Evolutionary conservation across 768 basidiomycete species (phyloP).

Genomic region (Dioszegia aurantiaca): DNA sequence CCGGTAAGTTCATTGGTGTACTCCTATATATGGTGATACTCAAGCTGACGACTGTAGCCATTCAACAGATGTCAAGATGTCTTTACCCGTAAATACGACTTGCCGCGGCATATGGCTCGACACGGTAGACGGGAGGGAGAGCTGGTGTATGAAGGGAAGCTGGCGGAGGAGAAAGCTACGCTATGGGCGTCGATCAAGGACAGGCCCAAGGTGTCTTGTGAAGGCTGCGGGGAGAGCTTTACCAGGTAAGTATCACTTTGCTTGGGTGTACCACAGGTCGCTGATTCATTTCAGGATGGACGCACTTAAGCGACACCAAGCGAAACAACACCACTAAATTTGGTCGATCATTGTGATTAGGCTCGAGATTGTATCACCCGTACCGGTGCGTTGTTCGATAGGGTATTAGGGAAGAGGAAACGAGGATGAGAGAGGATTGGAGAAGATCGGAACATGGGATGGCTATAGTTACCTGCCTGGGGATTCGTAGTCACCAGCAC

Average conservation of each 20-base stretch:
- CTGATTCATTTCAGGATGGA: slow-evolving; percentile 35
- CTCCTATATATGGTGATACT: background rate
- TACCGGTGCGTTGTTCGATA: too few relatives aligned
- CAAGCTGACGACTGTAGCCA: slow-evolving; percentile 25
- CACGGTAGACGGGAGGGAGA: slow-evolving; percentile 47
- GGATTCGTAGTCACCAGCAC: too few relatives aligned
- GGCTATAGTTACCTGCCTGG: too few relatives aligned
- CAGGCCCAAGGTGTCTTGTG: slow-evolving; percentile 44
- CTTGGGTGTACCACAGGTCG: background rate
- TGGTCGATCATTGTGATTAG: background rate
- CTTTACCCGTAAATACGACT: slow-evolving; percentile 47
- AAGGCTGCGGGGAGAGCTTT: slow-evolving; percentile 41
- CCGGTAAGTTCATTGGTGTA: slow-evolving; percentile 28
- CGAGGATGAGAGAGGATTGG: too few relatives aligned
- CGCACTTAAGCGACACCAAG: slow-evolving; percentile 45
- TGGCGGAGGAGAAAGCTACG: slow-evolving; percentile 40
- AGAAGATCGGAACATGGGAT: too few relatives aligned
- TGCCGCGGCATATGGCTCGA: slow-evolving; percentile 47
- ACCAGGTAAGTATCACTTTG: slow-evolving; percentile 39
- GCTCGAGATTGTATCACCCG: background rate
- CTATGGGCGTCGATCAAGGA: slow-evolving; percentile 47
- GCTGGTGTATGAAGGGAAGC: slow-evolving; percentile 40
- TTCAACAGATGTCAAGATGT: slow-evolving; percentile 46
- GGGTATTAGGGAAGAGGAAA: too few relatives aligned
- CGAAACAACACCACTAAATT: slow-evolving; percentile 42